Percentiles rank a stretch among this genome's conserved stretches.
Conservation (phyloP, 2,329 filamentous ascomycete species). For the Aspergillaceae sp. region DNA sequence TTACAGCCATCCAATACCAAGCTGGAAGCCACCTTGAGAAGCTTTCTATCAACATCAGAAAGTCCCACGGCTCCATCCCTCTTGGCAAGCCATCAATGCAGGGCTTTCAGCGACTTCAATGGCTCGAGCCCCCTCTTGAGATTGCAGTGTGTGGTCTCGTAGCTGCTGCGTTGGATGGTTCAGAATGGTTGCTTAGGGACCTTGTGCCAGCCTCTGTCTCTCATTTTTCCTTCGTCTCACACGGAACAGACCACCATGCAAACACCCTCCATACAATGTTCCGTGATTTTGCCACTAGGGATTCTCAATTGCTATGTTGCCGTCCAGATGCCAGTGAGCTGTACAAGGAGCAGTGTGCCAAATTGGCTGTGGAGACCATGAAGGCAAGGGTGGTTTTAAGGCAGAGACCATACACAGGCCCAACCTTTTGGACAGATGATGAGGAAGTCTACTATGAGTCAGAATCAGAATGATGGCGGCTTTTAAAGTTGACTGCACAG, state of each 20-base stretch:
- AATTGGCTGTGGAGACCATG: not conserved
- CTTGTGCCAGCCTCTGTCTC: conserved; percentile 12
- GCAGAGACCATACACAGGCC: too few relatives aligned
- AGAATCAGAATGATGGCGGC: too few relatives aligned
- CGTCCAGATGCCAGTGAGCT: conserved; percentile 6
- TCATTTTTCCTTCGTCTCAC: conserved; percentile 8
- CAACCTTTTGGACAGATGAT: too few relatives aligned
- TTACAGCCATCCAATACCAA: conserved; percentile 10
- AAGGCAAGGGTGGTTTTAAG: not conserved
- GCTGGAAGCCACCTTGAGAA: conserved; percentile 14
- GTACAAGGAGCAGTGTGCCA: conserved; percentile 12
- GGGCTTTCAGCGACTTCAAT: conserved; percentile 12
- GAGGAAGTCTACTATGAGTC: too few relatives aligned
- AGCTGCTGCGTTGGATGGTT: conserved; percentile 1
- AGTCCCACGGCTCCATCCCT: conserved; percentile 8
- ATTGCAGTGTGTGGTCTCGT: conserved; percentile 12
- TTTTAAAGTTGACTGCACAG: too few relatives aligned
- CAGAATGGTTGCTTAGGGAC: conserved; percentile 6
- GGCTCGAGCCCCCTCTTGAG: conserved; percentile 14
- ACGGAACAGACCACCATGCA: conserved; percentile 7
- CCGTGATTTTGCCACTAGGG: conserved; percentile 10
- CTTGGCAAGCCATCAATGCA: conserved; percentile 15
- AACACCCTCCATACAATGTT: conserved; percentile 14
- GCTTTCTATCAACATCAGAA: conserved; percentile 10
- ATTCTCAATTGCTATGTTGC: conserved; percentile 8